Evolutionary conservation across 2,329 filamentous ascomycete species (phyloP), one percentile per base, ranked within the genome.

Genomic region (Elsinoe necatrix): DNA sequence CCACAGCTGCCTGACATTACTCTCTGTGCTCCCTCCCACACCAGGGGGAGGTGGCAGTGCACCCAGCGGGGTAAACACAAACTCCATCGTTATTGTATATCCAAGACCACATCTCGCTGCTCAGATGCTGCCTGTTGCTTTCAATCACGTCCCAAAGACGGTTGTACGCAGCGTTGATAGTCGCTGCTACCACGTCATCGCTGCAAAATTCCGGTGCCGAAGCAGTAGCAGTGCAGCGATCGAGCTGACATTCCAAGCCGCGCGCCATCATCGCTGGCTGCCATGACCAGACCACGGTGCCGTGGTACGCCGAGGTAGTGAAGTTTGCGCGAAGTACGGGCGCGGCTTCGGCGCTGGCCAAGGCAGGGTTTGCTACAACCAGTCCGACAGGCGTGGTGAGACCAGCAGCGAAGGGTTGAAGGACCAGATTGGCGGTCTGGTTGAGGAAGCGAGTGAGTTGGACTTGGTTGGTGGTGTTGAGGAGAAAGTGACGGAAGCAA

Each of bases 201-300:
- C 57, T 61, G 64, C 81, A 85, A 61, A 83, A 84, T 0, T 73
- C 73, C 18, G 76, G 77, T 8, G 57, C 42, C 20, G 41, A 7
- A 11, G 27, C 54, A 41, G 64, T 55, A 1, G 47, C 51, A 8
- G 66, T 62, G 64, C 81, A 86, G 1, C 81, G 73, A 0, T 64
- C 73, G 4, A 85, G 72, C 61, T 85, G 82, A 1, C 74, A 67
- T 57, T 82, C 76, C 0, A 86, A 66, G 0, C 83, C 82, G 8
- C 75, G 75, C 0, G 79, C 82, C 78, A 85, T 83, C 76, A 85
- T 83, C 0, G 81, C 76, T 3, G 85, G 69, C 56, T 80, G 82
- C 81, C 81, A 86, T 43, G 75, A 77, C 82, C 81, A 85, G 1
- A 86, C 72, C 0, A 86, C 82, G 0, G 82, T 83, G 0, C 81